Conservation (phyloP, 2,329 filamentous ascomycete species). For the Ceratocystis papillata region DNA sequence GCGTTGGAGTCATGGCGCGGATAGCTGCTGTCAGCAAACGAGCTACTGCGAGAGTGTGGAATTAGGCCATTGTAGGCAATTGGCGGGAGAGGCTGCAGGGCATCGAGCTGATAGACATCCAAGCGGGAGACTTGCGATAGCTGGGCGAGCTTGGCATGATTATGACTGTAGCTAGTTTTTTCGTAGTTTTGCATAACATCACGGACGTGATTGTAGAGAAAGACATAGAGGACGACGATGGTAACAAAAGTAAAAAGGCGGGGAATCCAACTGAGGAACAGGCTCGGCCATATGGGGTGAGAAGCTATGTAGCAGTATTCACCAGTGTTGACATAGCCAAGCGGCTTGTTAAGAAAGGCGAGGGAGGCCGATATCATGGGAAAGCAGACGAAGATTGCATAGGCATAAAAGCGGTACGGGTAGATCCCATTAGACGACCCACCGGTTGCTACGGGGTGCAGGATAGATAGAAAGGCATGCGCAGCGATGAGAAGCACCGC, state of each 20-base stretch:
- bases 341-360: conserved; percentile 47
- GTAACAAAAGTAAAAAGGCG: conserved; percentile 56
- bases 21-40: background rate
- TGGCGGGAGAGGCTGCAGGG: conserved; percentile 29
- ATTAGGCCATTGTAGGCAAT: conserved; percentile 32
- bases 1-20: conserved; percentile 13
- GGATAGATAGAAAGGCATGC: conserved; percentile 62
- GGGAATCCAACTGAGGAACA: conserved; percentile 61
- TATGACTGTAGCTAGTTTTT: conserved; percentile 18
- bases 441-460: conserved; percentile 40
- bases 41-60: conserved; percentile 27
- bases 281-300: conserved; percentile 56
- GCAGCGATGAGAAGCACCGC: conserved; percentile 62
- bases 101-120: conserved; percentile 20
- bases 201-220: conserved; percentile 59
- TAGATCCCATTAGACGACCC: conserved; percentile 54
- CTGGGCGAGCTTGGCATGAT: conserved; percentile 15
- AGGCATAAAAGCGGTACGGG: conserved; percentile 52
- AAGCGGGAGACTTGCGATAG: conserved; percentile 16
- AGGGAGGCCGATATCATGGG: conserved; percentile 51
- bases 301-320: conserved; percentile 60
- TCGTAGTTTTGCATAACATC: conserved; percentile 21
- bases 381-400: conserved; percentile 44
- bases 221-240: conserved; percentile 54
- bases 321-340: conserved; percentile 50